Evolutionary conservation across 1,284 basidiomycete species (phyloP).

Genomic region (Naganishia cerealis): DNA sequence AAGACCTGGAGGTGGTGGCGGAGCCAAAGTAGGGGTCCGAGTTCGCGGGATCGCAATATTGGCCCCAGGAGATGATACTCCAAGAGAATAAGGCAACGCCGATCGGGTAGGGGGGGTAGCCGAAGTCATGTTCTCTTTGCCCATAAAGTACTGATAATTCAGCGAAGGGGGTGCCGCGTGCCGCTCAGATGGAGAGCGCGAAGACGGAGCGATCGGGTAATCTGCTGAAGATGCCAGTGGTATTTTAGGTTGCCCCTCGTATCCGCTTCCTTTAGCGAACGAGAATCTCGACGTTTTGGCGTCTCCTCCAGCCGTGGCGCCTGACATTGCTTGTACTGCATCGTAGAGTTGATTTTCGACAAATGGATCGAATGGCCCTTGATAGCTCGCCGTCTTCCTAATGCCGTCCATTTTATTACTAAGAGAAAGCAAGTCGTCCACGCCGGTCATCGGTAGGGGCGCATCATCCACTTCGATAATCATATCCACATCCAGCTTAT

Average conservation of each 20-base stretch:
- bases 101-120: constrained; percentile 28
- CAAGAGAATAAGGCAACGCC: constrained; percentile 26
- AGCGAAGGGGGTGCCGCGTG: neutral
- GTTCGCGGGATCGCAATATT: constrained; percentile 22
- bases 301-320: constrained; percentile 3
- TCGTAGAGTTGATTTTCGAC: constrained; percentile 55
- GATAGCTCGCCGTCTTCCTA: constrained; percentile 27
- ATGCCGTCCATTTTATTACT: constrained; percentile 32
- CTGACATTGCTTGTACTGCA: constrained; percentile 24
- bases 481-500: constrained; percentile 66
- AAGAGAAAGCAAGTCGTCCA: constrained; percentile 31
- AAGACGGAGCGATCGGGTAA: constrained; percentile 13
- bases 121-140: constrained; percentile 1
- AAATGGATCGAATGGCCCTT: constrained; percentile 51
- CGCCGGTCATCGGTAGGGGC: constrained; percentile 26
- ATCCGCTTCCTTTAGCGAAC: constrained; percentile 30
- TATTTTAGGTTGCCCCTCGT: constrained; percentile 4
- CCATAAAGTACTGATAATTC: constrained; percentile 15
- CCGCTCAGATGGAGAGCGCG: constrained; percentile 22
- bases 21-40: constrained; percentile 8
- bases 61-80: constrained; percentile 12
- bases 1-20: constrained; percentile 33
- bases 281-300: constrained; percentile 34
- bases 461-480: constrained; percentile 31
- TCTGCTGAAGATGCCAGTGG: constrained; percentile 3